phyloP scores from a whole-genome alignment of 2,329 filamentous ascomycete species.

The Colletotrichum tofieldiae region DNA sequence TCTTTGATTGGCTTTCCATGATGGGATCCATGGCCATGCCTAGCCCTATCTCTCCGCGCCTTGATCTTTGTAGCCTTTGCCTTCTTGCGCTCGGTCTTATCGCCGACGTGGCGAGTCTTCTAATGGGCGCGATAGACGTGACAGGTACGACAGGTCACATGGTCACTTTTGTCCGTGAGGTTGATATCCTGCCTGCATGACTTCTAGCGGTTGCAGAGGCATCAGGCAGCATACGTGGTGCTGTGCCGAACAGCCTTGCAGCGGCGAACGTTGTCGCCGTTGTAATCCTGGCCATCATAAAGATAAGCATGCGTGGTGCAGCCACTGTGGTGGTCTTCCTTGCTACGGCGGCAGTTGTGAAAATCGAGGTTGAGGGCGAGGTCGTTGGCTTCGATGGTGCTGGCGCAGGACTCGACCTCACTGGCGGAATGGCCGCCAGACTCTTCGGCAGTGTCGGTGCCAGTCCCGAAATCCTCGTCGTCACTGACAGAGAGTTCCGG shows the following conservation, averaged over 20 bases:
- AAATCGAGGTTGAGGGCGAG: neutral
- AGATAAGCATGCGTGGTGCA: neutral
- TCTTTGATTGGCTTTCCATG: neutral
- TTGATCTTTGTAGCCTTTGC: neutral
- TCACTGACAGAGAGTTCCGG: neutral
- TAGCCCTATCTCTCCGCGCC: neutral
- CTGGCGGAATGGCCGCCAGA: neutral
- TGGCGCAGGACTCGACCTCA: neutral
- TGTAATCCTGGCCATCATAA: neutral
- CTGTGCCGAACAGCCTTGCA: neutral
- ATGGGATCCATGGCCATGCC: neutral
- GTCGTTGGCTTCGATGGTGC: neutral
- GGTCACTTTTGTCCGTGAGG: neutral
- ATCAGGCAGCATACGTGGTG: neutral
- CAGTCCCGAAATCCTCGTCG: neutral
- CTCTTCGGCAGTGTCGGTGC: neutral
- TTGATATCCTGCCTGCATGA: neutral
- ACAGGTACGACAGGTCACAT: neutral
- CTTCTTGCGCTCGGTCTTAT: neutral
- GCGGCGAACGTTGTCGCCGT: neutral
- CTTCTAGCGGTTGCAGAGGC: conserved; percentile 8
- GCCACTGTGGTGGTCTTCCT: neutral
- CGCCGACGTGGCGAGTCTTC: neutral
- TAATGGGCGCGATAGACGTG: neutral
- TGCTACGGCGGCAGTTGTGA: neutral